Base-by-base conservation (phyloP, 495 filamentous ascomycete species). In the Penicillium nucicola region DNA sequence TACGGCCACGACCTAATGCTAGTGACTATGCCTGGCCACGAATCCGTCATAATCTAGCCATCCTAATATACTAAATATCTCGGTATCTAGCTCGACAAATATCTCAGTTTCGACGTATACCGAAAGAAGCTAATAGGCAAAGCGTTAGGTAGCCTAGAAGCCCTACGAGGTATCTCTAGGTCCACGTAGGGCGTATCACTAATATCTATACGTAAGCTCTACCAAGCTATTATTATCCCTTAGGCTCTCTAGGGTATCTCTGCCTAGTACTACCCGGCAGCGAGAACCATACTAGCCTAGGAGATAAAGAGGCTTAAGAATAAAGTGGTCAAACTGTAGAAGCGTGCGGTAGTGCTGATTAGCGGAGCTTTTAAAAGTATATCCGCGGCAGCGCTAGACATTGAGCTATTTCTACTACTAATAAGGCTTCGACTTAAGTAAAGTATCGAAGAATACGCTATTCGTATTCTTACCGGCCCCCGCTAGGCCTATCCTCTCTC, bases 161-260 rank as follows among this genome's bases (percentile, higher is more conserved):
- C 56, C 0, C 40, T 60, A n/a, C 50, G 50, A 13, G 45, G 40
- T 0, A 42, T 64, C 6, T 19, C 48, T 15, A 45, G 48, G 0
- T 64, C 52, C 2, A 58, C 47, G 2, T 58, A 40, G 52, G 55
- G 61, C 0, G 34, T 42, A 11, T 57, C 50, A 3, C 20, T 64
- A 2, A 13, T 11, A 1, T 19, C 36, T 0, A 59, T 56, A 25
- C 36, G 50, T 0, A 45, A 37, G 39, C 19, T 58, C 15, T 65
- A 68, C 33, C 47, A 55, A 18, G 58, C 41, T 4, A 52, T 65
- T 9, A 47, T 64, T 0, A 36, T 64, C 4, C 56, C 56, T 0
- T 52, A 61, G 37, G 45, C 65, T 18, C 43, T 65, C 0, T 64
- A 50, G 12, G 50, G 56, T 0, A 18, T 53, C 1, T 38, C 56